Evolutionary conservation across 768 basidiomycete species (phyloP).

Genomic region (Pholiota conissans): DNA sequence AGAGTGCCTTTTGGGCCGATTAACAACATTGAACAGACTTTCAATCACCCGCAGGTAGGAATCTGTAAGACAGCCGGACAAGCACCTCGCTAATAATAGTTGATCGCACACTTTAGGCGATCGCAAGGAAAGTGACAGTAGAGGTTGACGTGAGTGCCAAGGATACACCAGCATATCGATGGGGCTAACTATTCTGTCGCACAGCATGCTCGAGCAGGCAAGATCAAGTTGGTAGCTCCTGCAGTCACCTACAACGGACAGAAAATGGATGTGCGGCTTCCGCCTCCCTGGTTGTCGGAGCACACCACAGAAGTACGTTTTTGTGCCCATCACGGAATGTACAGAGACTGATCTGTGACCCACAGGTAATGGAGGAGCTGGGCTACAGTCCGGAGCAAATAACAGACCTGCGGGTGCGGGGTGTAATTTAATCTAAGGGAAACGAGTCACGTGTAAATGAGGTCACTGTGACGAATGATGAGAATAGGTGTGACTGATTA

Average conservation of each 20-base stretch:
- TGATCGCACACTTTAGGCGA: conserved; percentile 46
- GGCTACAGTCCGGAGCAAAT: conserved; percentile 39
- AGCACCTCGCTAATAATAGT: conserved; percentile 7
- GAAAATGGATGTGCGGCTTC: conserved; percentile 68
- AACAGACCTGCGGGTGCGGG: conserved; percentile 38
- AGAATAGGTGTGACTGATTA: conserved; percentile 22
- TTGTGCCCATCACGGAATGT: not conserved
- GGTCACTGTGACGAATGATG: conserved; percentile 13
- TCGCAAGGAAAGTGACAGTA: conserved; percentile 71
- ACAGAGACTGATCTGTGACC: conserved; percentile 8
- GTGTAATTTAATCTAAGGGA: conserved; percentile 35
- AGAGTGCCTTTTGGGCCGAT: conserved; percentile 90
- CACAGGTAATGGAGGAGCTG: conserved; percentile 41
- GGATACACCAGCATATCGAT: not conserved
- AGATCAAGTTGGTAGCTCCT: conserved; percentile 77
- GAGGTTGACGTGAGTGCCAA: conserved; percentile 69
- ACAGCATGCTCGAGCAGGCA: conserved; percentile 75
- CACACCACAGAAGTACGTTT: conserved; percentile 71
- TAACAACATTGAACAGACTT: conserved; percentile 88
- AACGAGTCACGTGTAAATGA: conserved; percentile 18
- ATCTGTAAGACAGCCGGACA: conserved; percentile 6
- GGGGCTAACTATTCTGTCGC: not conserved
- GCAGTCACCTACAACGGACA: conserved; percentile 81
- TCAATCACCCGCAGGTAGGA: conserved; percentile 74
- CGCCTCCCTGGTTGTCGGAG: conserved; percentile 88